Percentiles rank a stretch among this genome's conserved stretches.
Conservation (phyloP, 2,329 filamentous ascomycete genomes). For the Aspergillus melleus region DNA sequence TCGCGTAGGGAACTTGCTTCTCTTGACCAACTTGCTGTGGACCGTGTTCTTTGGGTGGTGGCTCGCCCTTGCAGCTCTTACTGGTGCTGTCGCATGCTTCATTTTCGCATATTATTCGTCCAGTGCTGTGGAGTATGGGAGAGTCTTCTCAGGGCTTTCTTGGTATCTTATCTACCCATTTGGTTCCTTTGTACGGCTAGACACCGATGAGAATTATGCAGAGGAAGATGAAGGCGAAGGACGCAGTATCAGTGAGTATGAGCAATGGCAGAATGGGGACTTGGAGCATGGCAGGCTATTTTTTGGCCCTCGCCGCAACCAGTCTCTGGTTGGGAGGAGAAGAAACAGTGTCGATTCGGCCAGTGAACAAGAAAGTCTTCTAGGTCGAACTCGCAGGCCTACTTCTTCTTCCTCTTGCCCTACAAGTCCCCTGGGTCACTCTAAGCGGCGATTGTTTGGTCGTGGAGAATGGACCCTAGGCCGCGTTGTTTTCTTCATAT, state of each 20-base stretch:
- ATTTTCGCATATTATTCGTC: constrained; percentile 70
- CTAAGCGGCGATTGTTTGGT: constrained; percentile 87
- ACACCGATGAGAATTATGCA: constrained; percentile 90
- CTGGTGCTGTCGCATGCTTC: constrained; percentile 76
- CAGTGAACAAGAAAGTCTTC: constrained; percentile 84
- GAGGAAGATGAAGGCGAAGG: constrained; percentile 96
- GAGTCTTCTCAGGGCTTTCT: constrained; percentile 78
- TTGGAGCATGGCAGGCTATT: constrained; percentile 93
- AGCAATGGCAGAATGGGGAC: constrained; percentile 98
- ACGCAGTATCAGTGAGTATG: constrained; percentile 95
- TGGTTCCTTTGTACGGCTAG: constrained; percentile 89
- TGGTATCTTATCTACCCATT: constrained; percentile 94
- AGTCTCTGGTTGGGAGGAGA: constrained; percentile 81
- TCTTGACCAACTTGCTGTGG: constrained; percentile 89
- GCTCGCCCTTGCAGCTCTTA: constrained; percentile 74
- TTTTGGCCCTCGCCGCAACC: constrained; percentile 77
- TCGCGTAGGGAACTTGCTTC: constrained; percentile 77
- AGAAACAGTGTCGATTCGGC: constrained; percentile 86
- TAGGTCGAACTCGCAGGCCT: constrained; percentile 65
- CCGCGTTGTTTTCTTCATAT: constrained; percentile 90
- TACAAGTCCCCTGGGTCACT: constrained; percentile 39
- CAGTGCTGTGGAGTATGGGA: constrained; percentile 82
- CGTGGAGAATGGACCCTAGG: constrained; percentile 95
- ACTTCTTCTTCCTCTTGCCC: constrained; percentile 23
- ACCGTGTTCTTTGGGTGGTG: constrained; percentile 94